phyloP scores from a whole-genome alignment of 2,329 filamentous ascomycete genomes.

The Colletotrichum navitas region DNA sequence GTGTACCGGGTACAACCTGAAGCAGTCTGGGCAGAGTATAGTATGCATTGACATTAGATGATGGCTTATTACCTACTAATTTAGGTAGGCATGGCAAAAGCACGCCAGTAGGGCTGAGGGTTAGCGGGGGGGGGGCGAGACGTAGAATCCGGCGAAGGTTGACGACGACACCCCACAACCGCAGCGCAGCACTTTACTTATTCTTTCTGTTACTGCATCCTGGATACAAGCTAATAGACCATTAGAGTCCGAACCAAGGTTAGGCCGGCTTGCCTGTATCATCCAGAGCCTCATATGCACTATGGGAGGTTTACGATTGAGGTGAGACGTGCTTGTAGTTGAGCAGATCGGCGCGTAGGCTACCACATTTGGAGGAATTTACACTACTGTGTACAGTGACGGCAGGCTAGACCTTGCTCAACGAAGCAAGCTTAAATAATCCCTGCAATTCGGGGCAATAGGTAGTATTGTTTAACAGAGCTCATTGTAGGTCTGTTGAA shows the following conservation, averaged over 20 bases:
- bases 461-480: neutral
- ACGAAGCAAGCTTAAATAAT: constrained; percentile 17
- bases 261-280: neutral
- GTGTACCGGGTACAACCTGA: neutral
- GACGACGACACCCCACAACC: neutral
- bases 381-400: neutral
- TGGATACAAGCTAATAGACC: neutral
- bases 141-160: constrained; percentile 10
- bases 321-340: neutral
- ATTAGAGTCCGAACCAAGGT: neutral
- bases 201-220: too few species aligned
- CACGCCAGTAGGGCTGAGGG: constrained; percentile 28
- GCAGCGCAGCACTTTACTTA: neutral
- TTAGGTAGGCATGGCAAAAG: neutral
- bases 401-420: constrained; percentile 20
- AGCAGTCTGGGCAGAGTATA: neutral
- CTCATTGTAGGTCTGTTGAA: neutral
- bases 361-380: neutral
- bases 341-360: neutral
- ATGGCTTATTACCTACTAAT: neutral
- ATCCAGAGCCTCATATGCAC: neutral
- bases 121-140: neutral
- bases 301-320: neutral
- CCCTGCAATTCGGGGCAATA: neutral
- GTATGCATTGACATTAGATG: neutral